Percentiles rank a stretch among this genome's conserved stretches.
Conservation (phyloP, 192 early-diverging fungal species). For the Kappamyces sp. region DNA sequence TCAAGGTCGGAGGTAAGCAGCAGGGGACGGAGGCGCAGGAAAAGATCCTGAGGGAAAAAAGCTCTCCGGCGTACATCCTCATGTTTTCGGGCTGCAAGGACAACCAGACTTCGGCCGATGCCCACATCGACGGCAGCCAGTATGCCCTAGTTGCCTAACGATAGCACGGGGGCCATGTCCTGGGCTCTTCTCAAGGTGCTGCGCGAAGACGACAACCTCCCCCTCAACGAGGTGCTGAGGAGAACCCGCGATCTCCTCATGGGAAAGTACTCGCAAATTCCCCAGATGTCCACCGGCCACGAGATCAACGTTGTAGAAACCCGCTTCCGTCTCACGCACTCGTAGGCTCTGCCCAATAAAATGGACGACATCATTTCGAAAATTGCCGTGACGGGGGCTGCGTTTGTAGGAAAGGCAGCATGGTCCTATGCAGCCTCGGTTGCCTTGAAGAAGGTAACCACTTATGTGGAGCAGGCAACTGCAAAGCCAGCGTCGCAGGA, state of each 20-base stretch:
- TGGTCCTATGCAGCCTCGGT: conserved; percentile 33
- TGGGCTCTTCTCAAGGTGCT: conserved; percentile 55
- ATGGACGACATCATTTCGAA: conserved; percentile 61
- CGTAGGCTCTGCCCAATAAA: too few species aligned
- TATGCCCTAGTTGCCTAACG: too few species aligned
- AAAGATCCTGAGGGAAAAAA: conserved; percentile 20
- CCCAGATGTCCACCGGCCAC: conserved; percentile 39
- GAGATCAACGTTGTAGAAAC: conserved; percentile 41
- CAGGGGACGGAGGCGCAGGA: conserved; percentile 15
- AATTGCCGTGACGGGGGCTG: conserved; percentile 53
- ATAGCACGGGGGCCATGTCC: conserved; percentile 61
- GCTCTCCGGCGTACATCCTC: conserved; percentile 39
- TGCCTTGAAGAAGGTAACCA: conserved; percentile 27
- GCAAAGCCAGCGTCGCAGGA: conserved; percentile 15
- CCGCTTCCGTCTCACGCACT: too few species aligned
- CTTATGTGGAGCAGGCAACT: conserved; percentile 12
- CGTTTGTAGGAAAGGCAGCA: conserved; percentile 57
- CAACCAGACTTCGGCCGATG: conserved; percentile 68
- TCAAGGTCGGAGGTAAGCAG: conserved; percentile 8
- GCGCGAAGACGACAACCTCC: conserved; percentile 17
- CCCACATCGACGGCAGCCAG: conserved; percentile 56
- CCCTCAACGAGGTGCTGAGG: conserved; percentile 46
- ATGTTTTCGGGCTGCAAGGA: conserved; percentile 69
- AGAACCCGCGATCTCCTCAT: conserved; percentile 25
- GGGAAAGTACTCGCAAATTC: conserved; percentile 42